phyloP scores from a whole-genome alignment of 371 early-diverging fungal species.

The Syncephalastrum sp. region DNA sequence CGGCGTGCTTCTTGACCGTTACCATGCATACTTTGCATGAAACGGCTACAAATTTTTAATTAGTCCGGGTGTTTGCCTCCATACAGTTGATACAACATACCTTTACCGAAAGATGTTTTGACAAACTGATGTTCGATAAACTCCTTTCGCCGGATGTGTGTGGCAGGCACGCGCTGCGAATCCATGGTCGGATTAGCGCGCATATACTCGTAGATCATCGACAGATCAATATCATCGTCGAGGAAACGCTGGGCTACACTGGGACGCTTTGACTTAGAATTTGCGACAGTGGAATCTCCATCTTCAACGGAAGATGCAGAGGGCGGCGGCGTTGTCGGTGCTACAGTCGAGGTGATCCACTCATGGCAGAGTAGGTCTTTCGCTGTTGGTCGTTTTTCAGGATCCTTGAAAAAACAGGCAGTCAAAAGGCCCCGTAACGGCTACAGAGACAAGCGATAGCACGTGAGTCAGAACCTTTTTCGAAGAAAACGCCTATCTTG shows the following conservation, averaged over 20 bases:
- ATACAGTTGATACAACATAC: conserved; percentile 1
- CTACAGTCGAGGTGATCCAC: conserved; percentile 54
- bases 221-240: conserved; percentile 12
- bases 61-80: too few species aligned
- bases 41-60: conserved; percentile 11
- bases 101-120: conserved; percentile 26
- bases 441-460: conserved; percentile 11
- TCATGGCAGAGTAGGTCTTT: conserved; percentile 57
- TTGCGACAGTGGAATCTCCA: background rate
- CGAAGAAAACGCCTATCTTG: background rate
- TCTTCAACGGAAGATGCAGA: conserved; percentile 2
- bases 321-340: conserved; percentile 5
- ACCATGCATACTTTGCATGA: conserved; percentile 29
- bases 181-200: conserved; percentile 10
- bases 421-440: conserved; percentile 68
- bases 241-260: background rate
- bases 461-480: background rate
- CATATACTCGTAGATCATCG: conserved; percentile 15
- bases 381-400: conserved; percentile 63
- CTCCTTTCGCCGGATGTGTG: conserved; percentile 8
- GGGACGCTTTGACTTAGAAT: too few species aligned
- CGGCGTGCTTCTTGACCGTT: conserved; percentile 22
- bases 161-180: conserved; percentile 11
- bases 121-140: conserved; percentile 25
- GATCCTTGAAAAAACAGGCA: conserved; percentile 79